Evolutionary conservation across 2,329 filamentous ascomycete genomes (phyloP).

Genomic region (Penicillium sp.): DNA sequence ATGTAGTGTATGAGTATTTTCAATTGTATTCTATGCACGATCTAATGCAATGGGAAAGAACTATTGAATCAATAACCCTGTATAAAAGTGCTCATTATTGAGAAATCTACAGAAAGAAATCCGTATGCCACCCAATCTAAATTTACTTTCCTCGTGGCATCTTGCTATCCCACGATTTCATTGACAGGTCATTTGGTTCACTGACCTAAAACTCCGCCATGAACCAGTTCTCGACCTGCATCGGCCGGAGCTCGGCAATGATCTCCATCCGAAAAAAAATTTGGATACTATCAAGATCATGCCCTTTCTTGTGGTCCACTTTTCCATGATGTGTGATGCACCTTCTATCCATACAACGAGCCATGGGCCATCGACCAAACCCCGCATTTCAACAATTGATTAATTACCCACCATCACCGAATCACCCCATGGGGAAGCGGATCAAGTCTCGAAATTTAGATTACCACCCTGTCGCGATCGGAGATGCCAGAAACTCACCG

Average conservation of each 20-base stretch:
- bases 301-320: not conserved
- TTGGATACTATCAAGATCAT: not conserved
- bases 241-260: not conserved
- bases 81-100: not conserved
- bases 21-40: not conserved
- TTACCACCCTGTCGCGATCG: not conserved
- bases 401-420: not conserved
- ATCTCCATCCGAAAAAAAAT: not conserved
- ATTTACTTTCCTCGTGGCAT: not conserved
- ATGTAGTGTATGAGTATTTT: not conserved
- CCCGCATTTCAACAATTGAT: not conserved
- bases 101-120: not conserved
- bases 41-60: not conserved
- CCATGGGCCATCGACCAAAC: not conserved
- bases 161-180: not conserved
- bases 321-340: not conserved
- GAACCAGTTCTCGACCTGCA: not conserved
- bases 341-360: not conserved
- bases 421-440: constrained; percentile 1
- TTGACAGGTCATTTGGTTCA: not conserved
- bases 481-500: not conserved
- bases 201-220: not conserved
- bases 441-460: constrained; percentile 1
- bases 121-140: not conserved
- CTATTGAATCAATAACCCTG: not conserved